Conservation (phyloP, 2,329 filamentous ascomycete genomes). For the Fusarium azukiicola region DNA sequence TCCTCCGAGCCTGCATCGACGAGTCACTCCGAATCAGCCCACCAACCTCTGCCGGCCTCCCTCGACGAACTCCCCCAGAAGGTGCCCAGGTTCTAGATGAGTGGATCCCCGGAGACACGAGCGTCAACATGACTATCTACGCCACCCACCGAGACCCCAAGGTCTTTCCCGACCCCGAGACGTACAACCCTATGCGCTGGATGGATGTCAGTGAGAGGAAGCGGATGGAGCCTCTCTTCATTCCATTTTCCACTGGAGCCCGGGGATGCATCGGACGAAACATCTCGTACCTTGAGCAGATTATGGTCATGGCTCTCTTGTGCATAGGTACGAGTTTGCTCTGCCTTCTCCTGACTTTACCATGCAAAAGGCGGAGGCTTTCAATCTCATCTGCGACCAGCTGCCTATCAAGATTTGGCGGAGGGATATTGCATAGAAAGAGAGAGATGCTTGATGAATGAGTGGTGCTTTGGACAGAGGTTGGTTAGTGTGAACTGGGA, state of each 20-base stretch:
- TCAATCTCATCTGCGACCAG: conserved; percentile 32
- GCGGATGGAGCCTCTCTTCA: background rate
- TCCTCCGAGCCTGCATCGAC: conserved; percentile 7
- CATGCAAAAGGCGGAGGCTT: conserved; percentile 32
- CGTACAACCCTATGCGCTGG: conserved; percentile 7
- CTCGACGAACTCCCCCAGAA: background rate
- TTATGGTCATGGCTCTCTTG: conserved; percentile 64
- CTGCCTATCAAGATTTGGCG: conserved; percentile 44
- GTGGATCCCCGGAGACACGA: background rate
- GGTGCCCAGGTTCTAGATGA: background rate
- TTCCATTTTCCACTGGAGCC: background rate
- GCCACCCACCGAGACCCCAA: conserved; percentile 3
- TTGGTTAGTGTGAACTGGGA: background rate
- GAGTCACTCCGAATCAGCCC: background rate
- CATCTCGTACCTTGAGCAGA: conserved; percentile 53
- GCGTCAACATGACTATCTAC: conserved; percentile 6
- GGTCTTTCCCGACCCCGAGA: background rate
- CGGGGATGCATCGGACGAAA: conserved; percentile 6
- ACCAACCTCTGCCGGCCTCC: background rate
- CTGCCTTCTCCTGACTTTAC: conserved; percentile 29
- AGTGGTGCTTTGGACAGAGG: background rate
- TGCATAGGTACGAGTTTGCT: conserved; percentile 66
- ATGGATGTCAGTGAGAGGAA: background rate
- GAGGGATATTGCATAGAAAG: background rate
- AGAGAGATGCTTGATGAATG: background rate